Base-by-base conservation (phyloP, 106 monocot genomes). In the Iris macrosiphon region DNA sequence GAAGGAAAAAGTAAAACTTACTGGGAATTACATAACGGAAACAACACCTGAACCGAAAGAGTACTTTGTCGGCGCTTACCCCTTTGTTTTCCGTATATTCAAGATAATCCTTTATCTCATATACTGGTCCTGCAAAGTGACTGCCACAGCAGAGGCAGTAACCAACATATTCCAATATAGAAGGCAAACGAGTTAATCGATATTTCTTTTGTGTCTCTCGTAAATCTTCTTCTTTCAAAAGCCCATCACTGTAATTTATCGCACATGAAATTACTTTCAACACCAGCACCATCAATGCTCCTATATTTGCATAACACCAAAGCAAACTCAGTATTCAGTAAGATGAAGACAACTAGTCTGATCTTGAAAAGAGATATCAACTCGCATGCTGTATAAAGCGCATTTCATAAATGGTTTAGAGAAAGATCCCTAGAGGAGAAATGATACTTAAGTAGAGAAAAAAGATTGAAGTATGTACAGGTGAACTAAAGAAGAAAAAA, bases 91-190 rank as follows among this genome's bases (percentile, higher is more conserved):
- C 91, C 21, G 80, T 87, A 74, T 79, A 98, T 54, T 91, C 91
- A 55, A 91, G 83, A 63, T 98, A 98, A 65, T 87, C 91, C 61
- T 91, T 98, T 75, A 87, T 87, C 68, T 98, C 98, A 76, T 87
- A 91, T 13, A 91, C 98, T 28, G 98, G 98, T 18, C 98, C 98
- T 5, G 98, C 98, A 75, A 98, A 98, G 59, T 98, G 98, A 73
- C 80, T 98, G 12, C 98, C 98, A 58, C 91, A 98, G 55, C 87
- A 91, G 44, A 98, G 87, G 48, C 98, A 98, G 61, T 81, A 98
- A 22, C 98, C 98, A 52, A 91, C 41, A 66, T 98, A 98, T 72
- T 98, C 91, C 61, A 87, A 52, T 46, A 84, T 34, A 62, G 91
- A 81, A 11, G 98, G 91, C 32, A 83, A 56, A 42, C 34, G 76